Conservation (phyloP, 495 filamentous ascomycete genomes). For the Astrocystis sublimbata region DNA sequence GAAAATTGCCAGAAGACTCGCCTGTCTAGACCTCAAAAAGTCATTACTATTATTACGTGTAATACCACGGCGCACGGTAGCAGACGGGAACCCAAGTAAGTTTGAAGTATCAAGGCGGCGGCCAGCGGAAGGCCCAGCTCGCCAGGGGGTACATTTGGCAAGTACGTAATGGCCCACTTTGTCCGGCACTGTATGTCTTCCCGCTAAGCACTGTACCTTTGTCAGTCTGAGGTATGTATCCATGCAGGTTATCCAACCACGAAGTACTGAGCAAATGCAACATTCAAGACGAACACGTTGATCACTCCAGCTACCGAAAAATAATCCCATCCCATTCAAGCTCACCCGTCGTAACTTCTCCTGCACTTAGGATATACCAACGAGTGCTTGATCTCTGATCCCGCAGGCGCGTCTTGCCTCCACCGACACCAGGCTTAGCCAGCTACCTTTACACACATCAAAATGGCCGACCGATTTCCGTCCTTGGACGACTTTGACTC, state of each 20-base stretch:
- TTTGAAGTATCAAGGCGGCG: no score
- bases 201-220: slow-evolving; percentile 1
- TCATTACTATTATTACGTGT: no score
- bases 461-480: slow-evolving; percentile 95
- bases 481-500: slow-evolving; percentile 95
- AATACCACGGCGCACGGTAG: no score
- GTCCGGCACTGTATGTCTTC: background rate
- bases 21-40: no score
- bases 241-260: no score
- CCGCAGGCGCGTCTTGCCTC: background rate
- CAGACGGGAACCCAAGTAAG: no score
- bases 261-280: slow-evolving; percentile 7
- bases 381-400: background rate
- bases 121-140: no score
- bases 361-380: background rate
- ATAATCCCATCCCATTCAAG: background rate
- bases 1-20: no score
- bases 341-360: background rate
- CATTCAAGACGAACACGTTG: background rate
- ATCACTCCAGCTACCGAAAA: background rate
- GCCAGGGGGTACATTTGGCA: no score
- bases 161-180: background rate
- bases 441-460: slow-evolving; percentile 19
- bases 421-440: background rate
- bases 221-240: no score